Percentiles rank a stretch among this genome's conserved stretches.
These are phyloP conservation scores for Ustilago xerochloae DNA, from an alignment of 1,284 basidiomycete genomes.

Conservation along the genomic window DNA sequence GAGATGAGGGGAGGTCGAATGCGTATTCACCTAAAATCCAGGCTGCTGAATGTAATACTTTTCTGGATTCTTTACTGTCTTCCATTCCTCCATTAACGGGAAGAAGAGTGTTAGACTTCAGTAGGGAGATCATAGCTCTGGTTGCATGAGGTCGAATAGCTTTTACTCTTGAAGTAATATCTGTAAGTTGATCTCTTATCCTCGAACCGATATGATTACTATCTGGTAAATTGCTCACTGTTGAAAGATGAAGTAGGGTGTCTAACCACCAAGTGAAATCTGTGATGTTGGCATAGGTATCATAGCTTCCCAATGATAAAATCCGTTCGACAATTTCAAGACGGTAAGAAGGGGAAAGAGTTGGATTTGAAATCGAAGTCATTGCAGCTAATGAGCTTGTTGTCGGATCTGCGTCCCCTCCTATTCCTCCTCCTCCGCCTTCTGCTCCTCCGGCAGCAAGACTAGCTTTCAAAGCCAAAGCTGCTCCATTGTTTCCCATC, in stretches of 20 bases:
- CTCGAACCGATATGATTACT: constrained; percentile 75
- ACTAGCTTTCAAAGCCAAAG: constrained; percentile 60
- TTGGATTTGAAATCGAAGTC: constrained; percentile 58
- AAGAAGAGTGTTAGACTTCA: constrained; percentile 73
- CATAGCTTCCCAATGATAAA: constrained; percentile 81
- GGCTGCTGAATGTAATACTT: constrained; percentile 88
- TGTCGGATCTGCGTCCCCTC: constrained; percentile 47
- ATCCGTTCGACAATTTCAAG: constrained; percentile 82
- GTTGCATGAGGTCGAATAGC: constrained; percentile 82
- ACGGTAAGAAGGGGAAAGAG: constrained; percentile 80
- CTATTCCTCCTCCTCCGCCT: no score
- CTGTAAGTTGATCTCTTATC: constrained; percentile 84
- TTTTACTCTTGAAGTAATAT: constrained; percentile 84
- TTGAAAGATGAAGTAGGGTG: constrained; percentile 76
- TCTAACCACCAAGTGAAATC: constrained; percentile 98
- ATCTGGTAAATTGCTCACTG: constrained; percentile 75
- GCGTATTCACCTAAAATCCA: constrained; percentile 96
- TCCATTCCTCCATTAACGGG: constrained; percentile 69
- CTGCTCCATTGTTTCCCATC: constrained; percentile 70
- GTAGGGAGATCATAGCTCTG: constrained; percentile 79
- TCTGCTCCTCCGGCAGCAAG: constrained; percentile 71
- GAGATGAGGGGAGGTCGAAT: constrained; percentile 62
- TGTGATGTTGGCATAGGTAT: constrained; percentile 84
- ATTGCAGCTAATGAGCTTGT: constrained; percentile 31
- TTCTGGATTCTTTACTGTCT: constrained; percentile 64